These are phyloP conservation scores for Scalesia atractyloides DNA, from an alignment of 129 eudicot genomes.

Conservation along the genomic window DNA sequence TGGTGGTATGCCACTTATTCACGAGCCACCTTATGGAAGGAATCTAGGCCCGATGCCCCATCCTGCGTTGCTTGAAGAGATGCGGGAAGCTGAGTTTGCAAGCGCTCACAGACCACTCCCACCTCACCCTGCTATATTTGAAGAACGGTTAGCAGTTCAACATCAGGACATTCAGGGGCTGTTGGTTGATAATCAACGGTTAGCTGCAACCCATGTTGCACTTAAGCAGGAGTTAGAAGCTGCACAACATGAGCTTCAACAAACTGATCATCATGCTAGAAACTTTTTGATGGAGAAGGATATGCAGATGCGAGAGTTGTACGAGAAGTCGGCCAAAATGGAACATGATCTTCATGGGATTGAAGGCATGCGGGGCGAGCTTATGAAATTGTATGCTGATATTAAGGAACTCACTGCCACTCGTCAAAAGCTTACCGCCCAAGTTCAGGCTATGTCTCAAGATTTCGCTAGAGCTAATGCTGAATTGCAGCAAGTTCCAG, in stretches of 20 bases:
- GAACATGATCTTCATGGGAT: conserved; percentile 75
- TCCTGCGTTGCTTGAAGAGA: conserved; percentile 78
- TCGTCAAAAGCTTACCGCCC: conserved; percentile 73
- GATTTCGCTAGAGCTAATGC: conserved; percentile 71
- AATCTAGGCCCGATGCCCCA: conserved; percentile 65
- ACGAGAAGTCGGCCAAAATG: conserved; percentile 81
- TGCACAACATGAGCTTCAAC: conserved; percentile 73
- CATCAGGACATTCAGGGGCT: conserved; percentile 81
- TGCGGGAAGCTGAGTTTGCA: conserved; percentile 75
- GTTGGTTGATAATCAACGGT: conserved; percentile 77
- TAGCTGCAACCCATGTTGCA: conserved; percentile 96
- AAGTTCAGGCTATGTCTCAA: conserved; percentile 77
- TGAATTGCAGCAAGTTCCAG: conserved; percentile 80
- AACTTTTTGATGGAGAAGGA: conserved; percentile 70
- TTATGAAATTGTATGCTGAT: conserved; percentile 66
- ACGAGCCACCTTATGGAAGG: conserved; percentile 65
- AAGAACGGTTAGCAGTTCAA: conserved; percentile 76
- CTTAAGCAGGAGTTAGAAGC: conserved; percentile 88
- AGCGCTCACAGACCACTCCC: conserved; percentile 75
- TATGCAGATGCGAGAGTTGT: conserved; percentile 79
- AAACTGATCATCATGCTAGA: conserved; percentile 63
- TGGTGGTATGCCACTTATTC: conserved; percentile 49
- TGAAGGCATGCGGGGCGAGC: conserved; percentile 81
- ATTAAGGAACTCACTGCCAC: conserved; percentile 67
- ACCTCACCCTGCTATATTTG: conserved; percentile 82